phyloP scores from a whole-genome alignment of 257 asterid species.

The Pogostemon cablin region DNA sequence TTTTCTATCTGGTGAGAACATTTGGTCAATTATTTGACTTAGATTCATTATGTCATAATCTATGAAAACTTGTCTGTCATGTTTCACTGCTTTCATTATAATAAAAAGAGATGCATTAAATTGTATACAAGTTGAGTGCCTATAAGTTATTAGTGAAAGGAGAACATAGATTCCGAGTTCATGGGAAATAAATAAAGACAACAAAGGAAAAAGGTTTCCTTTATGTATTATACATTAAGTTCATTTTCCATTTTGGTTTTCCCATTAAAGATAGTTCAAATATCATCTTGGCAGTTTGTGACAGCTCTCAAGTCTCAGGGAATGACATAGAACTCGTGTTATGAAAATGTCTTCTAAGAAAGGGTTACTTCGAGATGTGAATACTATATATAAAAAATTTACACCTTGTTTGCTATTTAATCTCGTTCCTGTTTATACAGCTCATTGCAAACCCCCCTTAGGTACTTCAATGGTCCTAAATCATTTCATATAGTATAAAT shows the following conservation, averaged over 20 bases:
- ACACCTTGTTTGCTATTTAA: background rate
- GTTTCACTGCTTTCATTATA: constrained; percentile 20
- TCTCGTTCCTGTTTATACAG: background rate
- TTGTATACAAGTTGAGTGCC: constrained; percentile 21
- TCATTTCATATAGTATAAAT: background rate
- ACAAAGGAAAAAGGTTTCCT: background rate
- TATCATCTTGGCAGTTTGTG: constrained; percentile 4
- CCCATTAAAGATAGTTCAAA: background rate
- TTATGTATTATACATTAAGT: background rate
- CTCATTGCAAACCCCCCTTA: background rate
- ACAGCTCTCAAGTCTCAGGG: constrained; percentile 18
- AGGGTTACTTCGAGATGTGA: constrained; percentile 12
- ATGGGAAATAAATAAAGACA: background rate
- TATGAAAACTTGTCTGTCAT: constrained; percentile 10
- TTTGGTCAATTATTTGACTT: constrained; percentile 25
- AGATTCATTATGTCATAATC: background rate
- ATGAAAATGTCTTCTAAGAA: constrained; percentile 8
- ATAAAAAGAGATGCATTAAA: constrained; percentile 21
- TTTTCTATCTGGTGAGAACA: constrained; percentile 87
- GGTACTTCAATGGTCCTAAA: constrained; percentile 9
- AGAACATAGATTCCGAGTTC: background rate
- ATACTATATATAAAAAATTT: background rate
- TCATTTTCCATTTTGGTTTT: background rate
- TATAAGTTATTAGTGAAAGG: constrained; percentile 20
- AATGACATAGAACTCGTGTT: constrained; percentile 27